A percentile compares a stretch with the other conserved stretches of the same genome.
These are phyloP conservation scores for Suillus hirtellus DNA, from an alignment of 768 basidiomycete species.

Conservation along the genomic window DNA sequence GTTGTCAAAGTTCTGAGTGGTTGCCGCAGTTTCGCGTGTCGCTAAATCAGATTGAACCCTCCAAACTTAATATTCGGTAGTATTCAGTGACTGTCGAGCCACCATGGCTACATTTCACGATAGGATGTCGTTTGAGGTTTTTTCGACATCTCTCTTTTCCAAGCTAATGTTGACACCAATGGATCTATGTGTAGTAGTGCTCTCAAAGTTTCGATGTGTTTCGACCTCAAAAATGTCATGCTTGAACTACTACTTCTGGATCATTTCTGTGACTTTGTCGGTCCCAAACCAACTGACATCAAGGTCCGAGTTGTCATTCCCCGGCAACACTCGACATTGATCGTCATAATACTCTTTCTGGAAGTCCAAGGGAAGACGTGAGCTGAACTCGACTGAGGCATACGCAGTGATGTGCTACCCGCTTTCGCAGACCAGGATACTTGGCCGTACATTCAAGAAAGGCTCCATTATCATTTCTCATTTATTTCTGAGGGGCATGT, in stretches of 20 bases:
- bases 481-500: background rate
- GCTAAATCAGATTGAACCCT: background rate
- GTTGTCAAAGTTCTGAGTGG: background rate
- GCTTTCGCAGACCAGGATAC: conserved; percentile 1
- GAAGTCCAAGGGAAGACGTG: conserved; percentile 12
- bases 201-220: background rate
- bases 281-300: too few species aligned
- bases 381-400: conserved; percentile 12
- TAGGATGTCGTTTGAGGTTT: too few species aligned
- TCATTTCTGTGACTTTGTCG: background rate
- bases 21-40: background rate
- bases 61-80: background rate
- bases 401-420: conserved; percentile 8
- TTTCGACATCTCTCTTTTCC: background rate
- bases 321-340: conserved; percentile 40
- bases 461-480: background rate
- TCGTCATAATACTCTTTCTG: conserved; percentile 13
- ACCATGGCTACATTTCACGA: background rate
- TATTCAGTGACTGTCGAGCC: background rate
- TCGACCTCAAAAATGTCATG: background rate
- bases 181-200: background rate
- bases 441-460: conserved; percentile 12
- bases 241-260: background rate
- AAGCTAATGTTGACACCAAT: background rate
- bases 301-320: conserved; percentile 35